phyloP scores from a whole-genome alignment of 352 stramenopile genomes.

The Phytophthora hybrid region DNA sequence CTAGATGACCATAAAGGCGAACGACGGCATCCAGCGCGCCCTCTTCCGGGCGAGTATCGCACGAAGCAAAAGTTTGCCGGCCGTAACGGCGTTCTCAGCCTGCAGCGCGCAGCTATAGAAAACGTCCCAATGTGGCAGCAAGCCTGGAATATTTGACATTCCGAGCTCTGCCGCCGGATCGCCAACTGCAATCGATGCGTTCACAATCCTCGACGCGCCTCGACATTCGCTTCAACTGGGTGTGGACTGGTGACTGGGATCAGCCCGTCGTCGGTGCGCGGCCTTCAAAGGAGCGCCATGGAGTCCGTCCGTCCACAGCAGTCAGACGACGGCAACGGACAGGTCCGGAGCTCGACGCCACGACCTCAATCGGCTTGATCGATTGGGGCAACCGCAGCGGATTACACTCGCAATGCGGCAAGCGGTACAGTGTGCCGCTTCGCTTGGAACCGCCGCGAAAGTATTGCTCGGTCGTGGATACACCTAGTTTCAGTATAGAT shows the following conservation, averaged over 20 bases:
- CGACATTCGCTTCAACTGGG: constrained; percentile 22
- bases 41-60: constrained; percentile 1
- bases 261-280: background rate
- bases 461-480: background rate
- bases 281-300: background rate
- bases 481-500: background rate
- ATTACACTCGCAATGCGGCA: background rate
- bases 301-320: background rate
- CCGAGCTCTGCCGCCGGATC: constrained; percentile 2
- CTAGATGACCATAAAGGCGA: background rate
- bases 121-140: background rate
- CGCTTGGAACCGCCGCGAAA: constrained; percentile 5
- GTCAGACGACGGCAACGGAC: background rate
- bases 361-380: constrained; percentile 12
- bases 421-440: constrained; percentile 11
- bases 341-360: constrained; percentile 18
- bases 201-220: constrained; percentile 18
- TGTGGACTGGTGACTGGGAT: background rate
- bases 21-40: background rate
- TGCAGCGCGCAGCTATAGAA: background rate
- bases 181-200: background rate
- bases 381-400: no score
- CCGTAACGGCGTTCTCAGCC: constrained; percentile 21
- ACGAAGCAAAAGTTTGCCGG: constrained; percentile 3
- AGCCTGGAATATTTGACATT: background rate